Base-by-base conservation (phyloP, 169 alveolate species). In the Plasmodium blacklocki region DNA sequence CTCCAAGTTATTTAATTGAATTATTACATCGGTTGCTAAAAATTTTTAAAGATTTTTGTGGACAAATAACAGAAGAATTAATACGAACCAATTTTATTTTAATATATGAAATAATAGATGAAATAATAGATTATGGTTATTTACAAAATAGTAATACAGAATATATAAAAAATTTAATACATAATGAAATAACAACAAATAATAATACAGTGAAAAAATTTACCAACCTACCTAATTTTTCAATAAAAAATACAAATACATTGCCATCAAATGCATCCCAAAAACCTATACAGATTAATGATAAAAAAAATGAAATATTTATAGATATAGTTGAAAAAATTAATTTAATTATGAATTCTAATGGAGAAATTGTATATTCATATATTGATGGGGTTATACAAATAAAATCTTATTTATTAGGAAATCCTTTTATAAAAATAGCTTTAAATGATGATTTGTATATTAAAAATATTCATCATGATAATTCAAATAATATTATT, bases 61-160 rank as follows among this genome's bases (percentile, higher is more conserved):
- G 99, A 14, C 97, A 97, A 8, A 96, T 99, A 70, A 98, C 94
- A 83, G 99, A 98, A 95, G 99, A 99, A 92, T 93, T 97, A n/a
- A 94, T 98, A 6, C 92, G 99, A 80, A 95, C 95, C 74, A 99
- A 99, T 91, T 99, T 99, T 91, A 96, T 98, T 21, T 89, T 99
- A 56, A 97, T 98, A 7, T 98, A 99, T 91, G 99, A 99, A 94
- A 91, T 98, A 32, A 90, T 99, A 12, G 99, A 99, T 91, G 99
- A 98, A 92, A 91, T 97, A 72, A 93, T 97, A 54, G 99, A 97
- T 94, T 97, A 88, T 91, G 99, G 99, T 12, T 97, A 97, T 68
- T 98, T 99, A 26, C 99, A 99, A 94, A 90, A 97, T 50, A 95
- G 98, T 75, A 92, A 96, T 76, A 97, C 99, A 0, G 99, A 98